A percentile compares a stretch with the other conserved stretches of the same genome.
Evolutionary conservation across 192 early-diverging fungal species (phyloP).

Genomic region (Mortierella hygrophila): DNA sequence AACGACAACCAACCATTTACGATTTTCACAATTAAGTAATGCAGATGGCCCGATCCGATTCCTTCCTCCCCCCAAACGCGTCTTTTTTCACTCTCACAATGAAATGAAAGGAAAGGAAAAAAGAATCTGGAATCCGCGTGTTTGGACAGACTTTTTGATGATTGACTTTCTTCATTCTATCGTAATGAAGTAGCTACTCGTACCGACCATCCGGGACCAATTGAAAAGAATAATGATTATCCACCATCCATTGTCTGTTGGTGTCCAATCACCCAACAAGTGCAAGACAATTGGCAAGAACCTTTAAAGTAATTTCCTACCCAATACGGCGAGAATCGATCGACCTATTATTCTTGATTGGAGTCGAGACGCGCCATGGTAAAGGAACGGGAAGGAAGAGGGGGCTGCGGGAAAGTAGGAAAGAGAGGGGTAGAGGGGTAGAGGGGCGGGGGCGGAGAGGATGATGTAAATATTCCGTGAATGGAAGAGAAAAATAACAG

Average conservation of each 20-base stretch:
- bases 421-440: not conserved
- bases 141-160: no score
- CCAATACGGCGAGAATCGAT: not conserved
- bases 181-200: not conserved
- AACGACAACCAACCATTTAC: no score
- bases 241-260: no score
- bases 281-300: no score
- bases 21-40: no score
- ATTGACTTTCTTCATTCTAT: not conserved
- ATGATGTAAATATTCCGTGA: conserved; percentile 18
- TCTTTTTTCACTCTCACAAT: no score
- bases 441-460: not conserved
- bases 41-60: no score
- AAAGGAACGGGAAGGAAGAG: not conserved
- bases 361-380: not conserved
- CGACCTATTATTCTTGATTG: not conserved
- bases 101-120: not conserved
- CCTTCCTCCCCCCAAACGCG: no score
- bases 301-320: no score
- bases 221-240: no score
- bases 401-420: conserved; percentile 3
- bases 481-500: not conserved
- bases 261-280: no score
- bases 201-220: not conserved
- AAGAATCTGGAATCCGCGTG: not conserved